Evolutionary conservation across 1,284 basidiomycete species (phyloP).

Genomic region (Xerocomus amazonicus): DNA sequence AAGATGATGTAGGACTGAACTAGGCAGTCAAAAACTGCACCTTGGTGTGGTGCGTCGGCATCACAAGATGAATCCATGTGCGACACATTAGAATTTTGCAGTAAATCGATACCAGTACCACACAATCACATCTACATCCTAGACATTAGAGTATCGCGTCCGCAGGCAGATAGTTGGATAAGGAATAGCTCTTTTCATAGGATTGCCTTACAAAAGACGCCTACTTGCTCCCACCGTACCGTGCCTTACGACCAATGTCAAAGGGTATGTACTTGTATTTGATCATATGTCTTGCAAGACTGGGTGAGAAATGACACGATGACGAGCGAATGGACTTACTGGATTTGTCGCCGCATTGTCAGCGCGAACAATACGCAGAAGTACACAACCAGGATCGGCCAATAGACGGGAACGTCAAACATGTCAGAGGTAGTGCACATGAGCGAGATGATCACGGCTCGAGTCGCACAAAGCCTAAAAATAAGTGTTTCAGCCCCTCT

Average conservation of each 20-base stretch:
- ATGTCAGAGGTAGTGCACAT: slow-evolving; percentile 75
- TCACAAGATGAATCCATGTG: slow-evolving; percentile 3
- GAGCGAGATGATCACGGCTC: slow-evolving; percentile 81
- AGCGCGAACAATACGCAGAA: slow-evolving; percentile 85
- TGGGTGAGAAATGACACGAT: not conserved
- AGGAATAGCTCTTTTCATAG: slow-evolving; percentile 5
- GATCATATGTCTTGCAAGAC: slow-evolving; percentile 83
- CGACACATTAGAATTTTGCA: slow-evolving; percentile 24
- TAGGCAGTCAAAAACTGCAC: too few relatives aligned
- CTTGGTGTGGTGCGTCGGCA: too few relatives aligned
- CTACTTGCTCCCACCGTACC: slow-evolving; percentile 52
- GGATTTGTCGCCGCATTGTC: slow-evolving; percentile 92
- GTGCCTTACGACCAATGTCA: slow-evolving; percentile 84
- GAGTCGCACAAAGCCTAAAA: slow-evolving; percentile 84
- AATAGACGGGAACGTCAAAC: slow-evolving; percentile 97
- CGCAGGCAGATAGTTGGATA: slow-evolving; percentile 5
- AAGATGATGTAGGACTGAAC: too few relatives aligned
- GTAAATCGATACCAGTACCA: slow-evolving; percentile 30
- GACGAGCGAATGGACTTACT: slow-evolving; percentile 51
- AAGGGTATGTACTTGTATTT: slow-evolving; percentile 96
- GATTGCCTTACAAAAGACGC: not conserved
- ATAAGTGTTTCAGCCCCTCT: slow-evolving; percentile 12
- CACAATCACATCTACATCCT: slow-evolving; percentile 20
- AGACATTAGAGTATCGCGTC: slow-evolving; percentile 10
- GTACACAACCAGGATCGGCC: slow-evolving; percentile 95